These are phyloP conservation scores for Globisporangium alternatum DNA, from an alignment of 352 stramenopile species.

Conservation along the genomic window DNA sequence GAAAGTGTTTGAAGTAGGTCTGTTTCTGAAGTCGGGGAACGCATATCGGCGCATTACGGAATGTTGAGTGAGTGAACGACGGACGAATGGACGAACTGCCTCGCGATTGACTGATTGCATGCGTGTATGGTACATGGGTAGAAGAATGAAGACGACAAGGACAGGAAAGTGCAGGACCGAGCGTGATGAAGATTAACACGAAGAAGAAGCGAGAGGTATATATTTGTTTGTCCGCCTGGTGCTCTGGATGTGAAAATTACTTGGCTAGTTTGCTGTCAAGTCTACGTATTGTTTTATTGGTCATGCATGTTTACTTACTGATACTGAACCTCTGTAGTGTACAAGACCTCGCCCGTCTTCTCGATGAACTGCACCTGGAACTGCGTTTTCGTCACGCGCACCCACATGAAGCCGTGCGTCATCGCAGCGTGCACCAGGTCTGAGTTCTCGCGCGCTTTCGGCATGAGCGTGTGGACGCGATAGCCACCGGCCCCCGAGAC, in stretches of 20 bases:
- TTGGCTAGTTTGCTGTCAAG: not conserved
- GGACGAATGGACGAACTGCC: not conserved
- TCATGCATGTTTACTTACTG: conserved; percentile 10
- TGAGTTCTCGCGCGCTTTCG: conserved; percentile 57
- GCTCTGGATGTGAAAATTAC: not conserved
- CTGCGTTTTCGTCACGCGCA: conserved; percentile 55
- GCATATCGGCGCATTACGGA: not conserved
- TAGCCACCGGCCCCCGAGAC: conserved; percentile 79
- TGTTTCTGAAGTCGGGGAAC: not conserved
- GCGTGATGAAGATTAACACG: conserved; percentile 1
- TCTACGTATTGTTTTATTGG: not conserved
- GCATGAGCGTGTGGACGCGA: conserved; percentile 57
- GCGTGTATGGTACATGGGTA: not conserved
- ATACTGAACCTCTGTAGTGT: conserved; percentile 77
- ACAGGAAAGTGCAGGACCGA: not conserved
- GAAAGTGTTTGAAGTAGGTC: not conserved
- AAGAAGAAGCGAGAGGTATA: conserved; percentile 15
- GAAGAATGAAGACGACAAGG: not conserved
- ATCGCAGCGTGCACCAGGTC: conserved; percentile 81
- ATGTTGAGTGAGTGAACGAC: not conserved
- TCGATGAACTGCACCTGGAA: conserved; percentile 81
- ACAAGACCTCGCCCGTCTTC: conserved; percentile 62
- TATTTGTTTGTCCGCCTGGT: conserved; percentile 10
- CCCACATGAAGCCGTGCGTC: conserved; percentile 84
- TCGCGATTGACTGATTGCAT: conserved; percentile 2